Evolutionary conservation across 345 rosid species (phyloP).

Genomic region (Fremontodendron californicum): DNA sequence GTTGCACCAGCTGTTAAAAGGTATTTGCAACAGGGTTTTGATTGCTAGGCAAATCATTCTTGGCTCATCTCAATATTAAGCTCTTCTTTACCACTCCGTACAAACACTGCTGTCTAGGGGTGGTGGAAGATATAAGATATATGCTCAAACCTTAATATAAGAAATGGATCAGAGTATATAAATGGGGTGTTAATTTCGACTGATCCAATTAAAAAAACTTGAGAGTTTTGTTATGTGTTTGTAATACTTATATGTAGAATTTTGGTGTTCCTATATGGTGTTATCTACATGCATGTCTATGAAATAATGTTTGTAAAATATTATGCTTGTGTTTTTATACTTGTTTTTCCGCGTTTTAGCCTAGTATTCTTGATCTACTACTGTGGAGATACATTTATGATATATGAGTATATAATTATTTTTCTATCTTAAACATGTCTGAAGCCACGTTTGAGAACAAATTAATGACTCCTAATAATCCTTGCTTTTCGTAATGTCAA

Average conservation of each 20-base stretch:
- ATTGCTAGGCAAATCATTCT: constrained; percentile 89
- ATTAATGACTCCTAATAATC: too few species aligned
- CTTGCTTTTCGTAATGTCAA: too few species aligned
- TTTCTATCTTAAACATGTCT: too few species aligned
- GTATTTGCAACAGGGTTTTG: neutral
- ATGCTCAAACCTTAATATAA: constrained; percentile 1
- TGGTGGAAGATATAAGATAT: neutral
- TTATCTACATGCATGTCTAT: neutral
- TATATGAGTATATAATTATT: too few species aligned
- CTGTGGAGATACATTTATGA: neutral
- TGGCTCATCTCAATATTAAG: constrained; percentile 34
- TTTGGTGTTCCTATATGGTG: neutral
- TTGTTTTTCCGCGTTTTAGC: neutral
- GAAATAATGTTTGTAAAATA: neutral
- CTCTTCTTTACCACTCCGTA: constrained; percentile 11
- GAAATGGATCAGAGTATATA: neutral
- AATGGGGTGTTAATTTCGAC: neutral
- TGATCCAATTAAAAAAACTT: neutral
- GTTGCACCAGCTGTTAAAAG: constrained; percentile 1
- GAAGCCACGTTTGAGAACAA: too few species aligned
- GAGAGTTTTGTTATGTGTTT: neutral
- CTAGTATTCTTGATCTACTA: neutral
- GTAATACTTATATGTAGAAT: neutral
- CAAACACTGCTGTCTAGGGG: neutral
- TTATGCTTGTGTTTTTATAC: neutral